Base-by-base conservation (phyloP, 2,329 filamentous ascomycete species). In the Hymenoscyphus scutula region DNA sequence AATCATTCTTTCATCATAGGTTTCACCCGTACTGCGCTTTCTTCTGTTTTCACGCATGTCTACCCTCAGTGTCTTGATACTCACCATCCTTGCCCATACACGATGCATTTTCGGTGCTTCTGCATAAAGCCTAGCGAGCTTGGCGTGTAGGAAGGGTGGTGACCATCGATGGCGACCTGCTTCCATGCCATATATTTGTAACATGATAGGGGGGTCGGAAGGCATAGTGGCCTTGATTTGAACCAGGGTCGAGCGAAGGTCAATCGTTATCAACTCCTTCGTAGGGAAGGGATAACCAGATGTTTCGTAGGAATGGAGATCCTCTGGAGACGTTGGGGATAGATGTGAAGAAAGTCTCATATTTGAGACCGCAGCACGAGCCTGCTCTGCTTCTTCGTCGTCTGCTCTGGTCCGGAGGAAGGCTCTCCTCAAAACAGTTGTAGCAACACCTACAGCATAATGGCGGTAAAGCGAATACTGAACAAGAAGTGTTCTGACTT, bases 381-480 rank as follows among this genome's bases (percentile, higher is more conserved):
- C 69, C 73, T 76, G 68, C 66, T 75, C 53, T 58, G 73, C 67
- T 64, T 82, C 81, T 32, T 75, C 76, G 25, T 77, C 63, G 63
- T 83, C 81, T 29, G 75, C 77, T 41, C 77, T 76, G 0, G 83
- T 82, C 62, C 77, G 80, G 74, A 85, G 76, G 66, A 93, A 90
- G 0, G 89, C 89, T 71, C 86, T 87, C 60, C 83, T 82, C 27
- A 99, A 75, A 2, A 96, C 91, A 73, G 87, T 88, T 27, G 84
- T 79, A 8, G 94, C 95, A 64, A 98, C 87, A 0, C 92, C 90
- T 29, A 96, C 82, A 0, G 93, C 89, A 73, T 97, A 99, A 73
- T 97, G 93, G 3, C 93, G 89, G 74, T 96, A 97, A 0, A 99
- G 83, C 0, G 96, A 99, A 73, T 98, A 98, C 58, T 96, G 89